Evolutionary conservation across 2,329 filamentous ascomycete genomes (phyloP).

Genomic region (Venturia oleaginea): DNA sequence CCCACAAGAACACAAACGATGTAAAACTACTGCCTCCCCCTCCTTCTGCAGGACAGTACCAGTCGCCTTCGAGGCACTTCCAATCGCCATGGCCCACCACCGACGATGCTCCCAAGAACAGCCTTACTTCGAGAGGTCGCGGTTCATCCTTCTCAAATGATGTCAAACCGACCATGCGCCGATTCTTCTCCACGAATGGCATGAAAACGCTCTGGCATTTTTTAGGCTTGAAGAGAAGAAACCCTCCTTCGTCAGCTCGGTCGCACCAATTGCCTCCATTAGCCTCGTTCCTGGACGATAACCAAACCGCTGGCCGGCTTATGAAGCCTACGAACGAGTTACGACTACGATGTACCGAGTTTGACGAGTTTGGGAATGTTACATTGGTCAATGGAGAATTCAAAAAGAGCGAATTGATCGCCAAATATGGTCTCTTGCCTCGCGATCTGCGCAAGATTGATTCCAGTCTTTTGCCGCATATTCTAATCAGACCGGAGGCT

Average conservation of each 20-base stretch:
- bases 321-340: slow-evolving; percentile 77
- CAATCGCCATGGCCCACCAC: not conserved
- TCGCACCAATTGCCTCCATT: slow-evolving; percentile 50
- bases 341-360: slow-evolving; percentile 84
- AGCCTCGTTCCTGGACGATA: slow-evolving; percentile 47
- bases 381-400: slow-evolving; percentile 92
- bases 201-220: slow-evolving; percentile 1
- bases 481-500: slow-evolving; percentile 83
- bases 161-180: not conserved
- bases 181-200: slow-evolving; percentile 11
- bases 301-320: slow-evolving; percentile 55
- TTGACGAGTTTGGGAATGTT: slow-evolving; percentile 85
- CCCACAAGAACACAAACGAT: not conserved
- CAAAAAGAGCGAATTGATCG: slow-evolving; percentile 94
- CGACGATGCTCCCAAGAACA: not conserved
- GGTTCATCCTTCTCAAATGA: not conserved
- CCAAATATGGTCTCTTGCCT: slow-evolving; percentile 89
- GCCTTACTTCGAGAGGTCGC: slow-evolving; percentile 1
- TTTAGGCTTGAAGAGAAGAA: slow-evolving; percentile 21
- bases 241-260: slow-evolving; percentile 35
- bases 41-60: not conserved
- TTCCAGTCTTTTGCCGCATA: slow-evolving; percentile 88
- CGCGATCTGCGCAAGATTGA: slow-evolving; percentile 97
- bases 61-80: slow-evolving; percentile 8
- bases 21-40: slow-evolving; percentile 8